Conservation (phyloP, 2,329 filamentous ascomycete genomes). For the Fonsecaea pugnacius region DNA sequence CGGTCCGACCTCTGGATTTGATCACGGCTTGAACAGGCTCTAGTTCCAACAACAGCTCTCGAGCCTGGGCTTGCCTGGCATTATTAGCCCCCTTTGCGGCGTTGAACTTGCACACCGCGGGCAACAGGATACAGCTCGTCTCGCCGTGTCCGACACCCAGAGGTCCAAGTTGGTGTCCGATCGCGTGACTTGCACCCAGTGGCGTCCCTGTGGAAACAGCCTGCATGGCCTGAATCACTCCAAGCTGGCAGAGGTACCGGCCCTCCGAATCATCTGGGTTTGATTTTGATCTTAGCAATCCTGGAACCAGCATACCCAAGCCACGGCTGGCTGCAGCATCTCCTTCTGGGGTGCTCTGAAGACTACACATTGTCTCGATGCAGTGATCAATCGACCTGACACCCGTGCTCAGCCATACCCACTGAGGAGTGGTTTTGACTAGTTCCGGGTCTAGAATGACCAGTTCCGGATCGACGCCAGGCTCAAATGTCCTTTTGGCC, state of each 20-base stretch:
- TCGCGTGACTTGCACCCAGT: conserved; percentile 56
- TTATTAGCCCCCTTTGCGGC: conserved; percentile 45
- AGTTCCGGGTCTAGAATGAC: conserved; percentile 37
- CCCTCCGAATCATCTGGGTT: conserved; percentile 10
- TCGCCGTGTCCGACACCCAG: conserved; percentile 64
- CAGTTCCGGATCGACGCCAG: conserved; percentile 19
- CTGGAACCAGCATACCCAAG: conserved; percentile 34
- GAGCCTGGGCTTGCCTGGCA: conserved; percentile 49
- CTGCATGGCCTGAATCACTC: conserved; percentile 32
- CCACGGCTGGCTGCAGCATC: conserved; percentile 36
- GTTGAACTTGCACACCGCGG: conserved; percentile 62
- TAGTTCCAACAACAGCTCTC: conserved; percentile 18
- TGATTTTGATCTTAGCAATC: conserved; percentile 35
- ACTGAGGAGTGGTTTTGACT: conserved; percentile 37
- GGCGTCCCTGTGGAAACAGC: conserved; percentile 41
- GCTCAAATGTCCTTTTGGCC: conserved; percentile 16
- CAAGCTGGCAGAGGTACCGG: conserved; percentile 3
- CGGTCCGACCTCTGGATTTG: conserved; percentile 1
- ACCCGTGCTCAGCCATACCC: conserved; percentile 40
- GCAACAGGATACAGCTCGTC: conserved; percentile 61
- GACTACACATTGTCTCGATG: conserved; percentile 39
- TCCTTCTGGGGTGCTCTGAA: conserved; percentile 17
- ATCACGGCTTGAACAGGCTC: not conserved
- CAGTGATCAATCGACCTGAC: conserved; percentile 42
- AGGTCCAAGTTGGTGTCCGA: conserved; percentile 58